Base-by-base conservation (phyloP, 2,329 filamentous ascomycete genomes). In the Massarina eburnea region DNA sequence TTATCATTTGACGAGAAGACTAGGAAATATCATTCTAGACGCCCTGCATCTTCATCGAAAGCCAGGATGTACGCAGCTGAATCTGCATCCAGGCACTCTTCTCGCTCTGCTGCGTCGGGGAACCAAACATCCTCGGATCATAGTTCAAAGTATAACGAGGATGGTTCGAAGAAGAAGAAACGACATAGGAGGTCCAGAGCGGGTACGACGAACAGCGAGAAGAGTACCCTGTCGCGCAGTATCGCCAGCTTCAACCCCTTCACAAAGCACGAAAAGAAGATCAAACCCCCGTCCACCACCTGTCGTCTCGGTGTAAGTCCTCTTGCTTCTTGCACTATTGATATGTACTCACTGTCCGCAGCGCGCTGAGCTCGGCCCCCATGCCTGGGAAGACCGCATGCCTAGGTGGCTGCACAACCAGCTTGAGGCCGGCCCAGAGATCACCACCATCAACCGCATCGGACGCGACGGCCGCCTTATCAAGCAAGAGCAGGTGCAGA, bases 371-470 rank as follows among this genome's bases (percentile, higher is more conserved):
- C 67, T 77, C 5, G 75, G 75, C n/a, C 74, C 75, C 10, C 62
- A 76, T 54, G 74, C 74, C 0, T 76, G 64, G 58, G 75, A 77
- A 49, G 66, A 73, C 10, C 58, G 57, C 26, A 77, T 77, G 75
- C 75, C 75, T 4, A 57, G 45, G 24, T 67, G 70, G 61, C 67
- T 77, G 1, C 68, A 71, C 32, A 61, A 70, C 14, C 64, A 68
- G 39, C 67, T 77, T 9, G 59, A 68, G 19, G 61, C 67, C 15
- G 74, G 70, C 9, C 71, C 72, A 4, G 62, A 68, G 46, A 68
- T 74, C 21, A 66, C 59, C 9, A 33, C 60, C 1, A 56, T 69
- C 36, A 75, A 74, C 37, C 66, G 62, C 8, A 74, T 76, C 35
- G 67, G 70, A 35, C 63, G 66, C 4, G 67, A 74, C 45, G 75